Base-by-base conservation (phyloP, 2,329 filamentous ascomycete species). In the Colletotrichum sp. region DNA sequence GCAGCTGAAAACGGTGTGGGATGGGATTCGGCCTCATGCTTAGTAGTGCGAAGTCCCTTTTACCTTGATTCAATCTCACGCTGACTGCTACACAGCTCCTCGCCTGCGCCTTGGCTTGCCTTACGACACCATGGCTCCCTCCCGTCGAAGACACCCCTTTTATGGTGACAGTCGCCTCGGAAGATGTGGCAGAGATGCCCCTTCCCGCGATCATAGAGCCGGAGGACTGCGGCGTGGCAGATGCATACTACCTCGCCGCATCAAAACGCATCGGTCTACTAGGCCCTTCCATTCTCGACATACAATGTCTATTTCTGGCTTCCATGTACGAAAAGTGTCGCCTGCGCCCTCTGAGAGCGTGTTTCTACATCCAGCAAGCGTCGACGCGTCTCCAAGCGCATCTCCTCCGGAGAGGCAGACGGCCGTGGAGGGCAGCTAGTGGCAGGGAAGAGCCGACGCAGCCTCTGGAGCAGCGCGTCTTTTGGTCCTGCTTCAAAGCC, bases 251-350 rank as follows among this genome's bases (percentile, higher is more conserved):
- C 34, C 55, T 77, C 10, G 80, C 78, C 16, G 79, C 80, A 4
- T 75, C 78, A 16, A 80, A 76, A 34, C 76, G 80, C 5, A 67
- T 81, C 30, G 80, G 80, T 1, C 30, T 77, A 13, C 70, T 81
- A 2, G 79, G 80, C 0, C 69, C 74, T n/a, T 74, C 71, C 8
- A 69, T 81, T 5, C 34, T 75, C 28, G 80, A 81, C 55, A 81
- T 81, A 3, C 80, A 81, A 36, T 81, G 80, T 36, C 75, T 81
- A 5, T 80, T 78, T 16, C 75, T 79, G 0, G 79, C 80, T 16
- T 72, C 71, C 12, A 75, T 81, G 21, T 80, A 76, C 30, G 79
- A 81, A 55, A 81, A 79, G 49, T 78, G 75, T 39, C 72, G 72
- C 10, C 57, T 80, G 4, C 75, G 79, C 8, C 79, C 78, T 5